phyloP scores from a whole-genome alignment of 2,329 filamentous ascomycete species.

The Botrytis aclada region DNA sequence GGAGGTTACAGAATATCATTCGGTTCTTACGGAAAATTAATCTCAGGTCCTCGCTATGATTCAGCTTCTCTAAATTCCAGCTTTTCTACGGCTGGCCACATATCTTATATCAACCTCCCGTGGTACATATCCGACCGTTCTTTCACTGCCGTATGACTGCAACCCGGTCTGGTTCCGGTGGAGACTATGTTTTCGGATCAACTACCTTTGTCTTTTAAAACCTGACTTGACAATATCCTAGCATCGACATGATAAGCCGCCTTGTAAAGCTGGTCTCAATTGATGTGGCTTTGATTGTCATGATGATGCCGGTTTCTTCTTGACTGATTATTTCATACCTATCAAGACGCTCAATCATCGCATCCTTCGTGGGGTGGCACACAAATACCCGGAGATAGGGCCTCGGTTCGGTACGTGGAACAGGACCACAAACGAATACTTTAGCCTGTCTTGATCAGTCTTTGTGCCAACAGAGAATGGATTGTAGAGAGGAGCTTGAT shows the following conservation, averaged over 20 bases:
- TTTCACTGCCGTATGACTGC: not conserved
- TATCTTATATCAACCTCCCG: constrained; percentile 4
- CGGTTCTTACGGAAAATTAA: not conserved
- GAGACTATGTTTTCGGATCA: not conserved
- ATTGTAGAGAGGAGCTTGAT: not conserved
- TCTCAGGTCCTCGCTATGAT: not conserved
- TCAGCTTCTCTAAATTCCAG: constrained; percentile 1
- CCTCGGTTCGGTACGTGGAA: constrained; percentile 14
- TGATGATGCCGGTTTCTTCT: not conserved
- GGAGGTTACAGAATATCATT: not conserved
- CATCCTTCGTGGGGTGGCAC: not conserved
- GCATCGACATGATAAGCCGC: not conserved
- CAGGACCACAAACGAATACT: not conserved
- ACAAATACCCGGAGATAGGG: constrained; percentile 7
- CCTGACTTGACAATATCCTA: not conserved
- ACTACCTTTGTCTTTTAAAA: not conserved
- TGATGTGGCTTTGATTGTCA: not conserved
- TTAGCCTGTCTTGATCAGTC: not conserved
- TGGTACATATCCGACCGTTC: not conserved
- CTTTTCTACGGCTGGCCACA: constrained; percentile 13
- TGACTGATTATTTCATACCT: not conserved
- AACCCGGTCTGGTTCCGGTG: not conserved
- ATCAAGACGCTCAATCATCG: constrained; percentile 5
- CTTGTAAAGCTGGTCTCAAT: not conserved
- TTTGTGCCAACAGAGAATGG: not conserved